Evolutionary conservation across 768 basidiomycete genomes (phyloP).

Genomic region (Dentipellis sp.): DNA sequence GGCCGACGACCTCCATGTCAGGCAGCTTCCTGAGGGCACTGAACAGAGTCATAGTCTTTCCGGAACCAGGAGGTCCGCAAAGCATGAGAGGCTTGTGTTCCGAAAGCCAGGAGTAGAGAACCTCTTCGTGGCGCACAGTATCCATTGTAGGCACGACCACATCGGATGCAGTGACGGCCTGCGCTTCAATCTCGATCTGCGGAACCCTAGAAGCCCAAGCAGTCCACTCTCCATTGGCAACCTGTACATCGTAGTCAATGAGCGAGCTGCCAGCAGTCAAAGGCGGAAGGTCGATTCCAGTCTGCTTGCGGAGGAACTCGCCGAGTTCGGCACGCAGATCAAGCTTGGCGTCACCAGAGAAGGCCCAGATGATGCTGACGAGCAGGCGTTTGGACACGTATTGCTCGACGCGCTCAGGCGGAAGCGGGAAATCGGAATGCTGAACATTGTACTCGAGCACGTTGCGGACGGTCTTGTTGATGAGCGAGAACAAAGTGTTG

Average conservation of each 20-base stretch:
- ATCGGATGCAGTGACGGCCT: slow-evolving; percentile 91
- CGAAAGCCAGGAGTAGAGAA: slow-evolving; percentile 96
- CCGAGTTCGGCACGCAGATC: slow-evolving; percentile 86
- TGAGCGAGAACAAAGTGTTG: slow-evolving; percentile 90
- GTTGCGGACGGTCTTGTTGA: slow-evolving; percentile 94
- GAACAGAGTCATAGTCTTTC: slow-evolving; percentile 99
- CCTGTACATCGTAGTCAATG: slow-evolving; percentile 92
- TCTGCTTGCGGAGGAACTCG: slow-evolving; percentile 74
- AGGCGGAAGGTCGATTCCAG: slow-evolving; percentile 83
- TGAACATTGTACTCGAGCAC: slow-evolving; percentile 91
- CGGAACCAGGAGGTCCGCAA: slow-evolving; percentile 98
- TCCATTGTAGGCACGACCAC: slow-evolving; percentile 98
- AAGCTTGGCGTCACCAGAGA: slow-evolving; percentile 92
- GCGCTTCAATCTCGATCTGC: slow-evolving; percentile 92
- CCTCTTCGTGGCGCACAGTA: slow-evolving; percentile 96
- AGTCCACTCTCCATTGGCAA: slow-evolving; percentile 78
- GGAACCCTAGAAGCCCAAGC: slow-evolving; percentile 91
- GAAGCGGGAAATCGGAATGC: slow-evolving; percentile 90
- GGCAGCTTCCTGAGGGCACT: slow-evolving; percentile 95
- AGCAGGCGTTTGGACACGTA: slow-evolving; percentile 87
- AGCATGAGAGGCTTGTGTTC: slow-evolving; percentile 98
- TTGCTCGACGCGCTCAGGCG: slow-evolving; percentile 76
- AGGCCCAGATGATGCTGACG: slow-evolving; percentile 94
- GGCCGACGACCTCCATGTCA: slow-evolving; percentile 97
- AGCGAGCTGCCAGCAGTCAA: slow-evolving; percentile 71